These are phyloP conservation scores for Jackrogersella multiformis DNA, from an alignment of 495 filamentous ascomycete genomes.

Conservation along the genomic window DNA sequence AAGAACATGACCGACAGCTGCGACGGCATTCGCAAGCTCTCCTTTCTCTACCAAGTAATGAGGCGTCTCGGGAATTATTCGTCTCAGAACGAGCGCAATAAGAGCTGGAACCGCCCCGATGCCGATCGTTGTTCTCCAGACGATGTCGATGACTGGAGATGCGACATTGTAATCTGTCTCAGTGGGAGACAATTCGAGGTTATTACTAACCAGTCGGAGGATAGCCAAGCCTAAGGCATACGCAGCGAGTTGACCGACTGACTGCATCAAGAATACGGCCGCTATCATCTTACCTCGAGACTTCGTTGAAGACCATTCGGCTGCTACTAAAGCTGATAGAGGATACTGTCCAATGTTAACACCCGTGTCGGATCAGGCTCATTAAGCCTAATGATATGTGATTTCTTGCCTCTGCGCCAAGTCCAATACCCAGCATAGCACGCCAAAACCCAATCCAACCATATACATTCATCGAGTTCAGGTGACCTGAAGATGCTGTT, in stretches of 20 bases:
- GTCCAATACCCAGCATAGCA: constrained; percentile 63
- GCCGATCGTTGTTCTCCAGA: constrained; percentile 70
- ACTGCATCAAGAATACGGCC: constrained; percentile 73
- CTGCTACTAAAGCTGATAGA: constrained; percentile 65
- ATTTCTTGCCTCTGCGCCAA: constrained; percentile 50
- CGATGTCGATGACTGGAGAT: constrained; percentile 45
- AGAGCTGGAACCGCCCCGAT: constrained; percentile 69
- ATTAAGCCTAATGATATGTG: background rate
- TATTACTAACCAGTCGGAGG: constrained; percentile 61
- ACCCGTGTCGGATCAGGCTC: background rate
- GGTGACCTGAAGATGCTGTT: constrained; percentile 44
- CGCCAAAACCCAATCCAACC: constrained; percentile 69
- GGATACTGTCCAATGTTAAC: constrained; percentile 43
- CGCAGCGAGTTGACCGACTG: constrained; percentile 69
- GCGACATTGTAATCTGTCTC: constrained; percentile 58
- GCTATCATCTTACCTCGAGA: constrained; percentile 70
- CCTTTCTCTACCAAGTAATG: constrained; percentile 52
- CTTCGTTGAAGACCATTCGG: constrained; percentile 69
- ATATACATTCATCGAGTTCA: constrained; percentile 62
- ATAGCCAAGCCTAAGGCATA: constrained; percentile 52
- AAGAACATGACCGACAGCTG: constrained; percentile 50
- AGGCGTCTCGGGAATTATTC: constrained; percentile 69
- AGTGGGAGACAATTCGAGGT: constrained; percentile 53
- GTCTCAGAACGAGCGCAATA: constrained; percentile 66
- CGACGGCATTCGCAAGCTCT: constrained; percentile 28